Conservation (phyloP, 352 stramenopile species). For the Globisporangium spiculum region DNA sequence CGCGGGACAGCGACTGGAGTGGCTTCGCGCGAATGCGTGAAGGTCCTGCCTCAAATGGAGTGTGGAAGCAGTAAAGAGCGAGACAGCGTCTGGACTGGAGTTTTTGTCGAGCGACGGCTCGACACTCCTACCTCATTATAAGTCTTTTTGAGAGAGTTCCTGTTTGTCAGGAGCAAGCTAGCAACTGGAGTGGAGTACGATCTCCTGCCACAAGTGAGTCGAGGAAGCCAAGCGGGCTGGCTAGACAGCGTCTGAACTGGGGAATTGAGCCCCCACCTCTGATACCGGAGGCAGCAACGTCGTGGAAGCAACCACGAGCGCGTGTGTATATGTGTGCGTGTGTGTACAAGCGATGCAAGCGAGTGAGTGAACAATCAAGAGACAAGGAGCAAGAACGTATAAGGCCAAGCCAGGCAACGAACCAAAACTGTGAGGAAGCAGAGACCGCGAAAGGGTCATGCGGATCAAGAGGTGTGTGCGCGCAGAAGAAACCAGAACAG, state of each 20-base stretch:
- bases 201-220: constrained; percentile 3
- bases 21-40: neutral
- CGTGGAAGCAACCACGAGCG: neutral
- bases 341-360: neutral
- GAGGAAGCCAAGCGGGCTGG: neutral
- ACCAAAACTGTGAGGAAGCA: neutral
- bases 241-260: neutral
- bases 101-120: neutral
- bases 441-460: neutral
- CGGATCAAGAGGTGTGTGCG: neutral
- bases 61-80: constrained; percentile 3
- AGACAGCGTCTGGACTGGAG: constrained; percentile 3
- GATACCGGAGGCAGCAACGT: neutral
- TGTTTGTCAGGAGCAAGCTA: constrained; percentile 1
- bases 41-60: neutral
- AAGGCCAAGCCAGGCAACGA: constrained; percentile 2
- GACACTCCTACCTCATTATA: neutral
- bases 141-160: neutral
- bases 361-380: neutral
- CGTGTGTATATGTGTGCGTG: neutral
- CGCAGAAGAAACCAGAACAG: neutral
- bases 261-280: neutral
- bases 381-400: neutral
- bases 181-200: neutral
- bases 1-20: constrained; percentile 3